Base-by-base conservation (phyloP, 1,139 yeast species). In the Lodderomyces elongisporus region DNA sequence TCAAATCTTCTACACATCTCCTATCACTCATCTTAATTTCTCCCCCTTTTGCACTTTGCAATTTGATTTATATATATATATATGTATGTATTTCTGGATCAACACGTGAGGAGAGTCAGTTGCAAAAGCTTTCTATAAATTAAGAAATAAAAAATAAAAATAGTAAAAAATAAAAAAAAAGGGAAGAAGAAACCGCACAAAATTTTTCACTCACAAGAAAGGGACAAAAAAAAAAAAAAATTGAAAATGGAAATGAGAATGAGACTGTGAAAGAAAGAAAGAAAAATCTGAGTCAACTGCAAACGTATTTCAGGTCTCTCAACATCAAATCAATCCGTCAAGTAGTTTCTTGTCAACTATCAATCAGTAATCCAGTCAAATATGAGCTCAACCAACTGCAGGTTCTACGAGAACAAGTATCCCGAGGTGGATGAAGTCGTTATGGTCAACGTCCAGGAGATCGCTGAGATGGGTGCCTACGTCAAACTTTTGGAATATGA, bases 361-460 rank as follows among this genome's bases (percentile, higher is more conserved):
- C 10, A 20, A 8, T 8, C 22, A 20, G 22, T 8, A 20, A 20
- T 10, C 22, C 7, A 20, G 10, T 8, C 22, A 7, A 20, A 10
- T 20, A 82, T 83, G 91, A 79, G 94, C 60, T 82, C 93, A 32
- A 81, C 95, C 34, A 80, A 85, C 61, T 89, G 96, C 70, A 82
- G 99, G 70, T 93, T 84, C 66, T 91, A 91, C 60, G 98, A 91
- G 63, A 91, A 89, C 77, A 89, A 89, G 63, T 91, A 82, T 70
- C 99, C 99, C 42, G 99, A 91, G 63, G 95, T 93, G 54, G 98
- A 91, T 51, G 98, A 93, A 60, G 94, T 91, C 48, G 97, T 91
- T 45, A 89, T 91, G 91, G 98, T 91, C 56, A 91, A 91, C 62
- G 98, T 91, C 53, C 95, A 87, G 70, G 96, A 88, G 60, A 88